Base-by-base conservation (phyloP, 257 asterid genomes). In the Jacaranda copaia region DNA sequence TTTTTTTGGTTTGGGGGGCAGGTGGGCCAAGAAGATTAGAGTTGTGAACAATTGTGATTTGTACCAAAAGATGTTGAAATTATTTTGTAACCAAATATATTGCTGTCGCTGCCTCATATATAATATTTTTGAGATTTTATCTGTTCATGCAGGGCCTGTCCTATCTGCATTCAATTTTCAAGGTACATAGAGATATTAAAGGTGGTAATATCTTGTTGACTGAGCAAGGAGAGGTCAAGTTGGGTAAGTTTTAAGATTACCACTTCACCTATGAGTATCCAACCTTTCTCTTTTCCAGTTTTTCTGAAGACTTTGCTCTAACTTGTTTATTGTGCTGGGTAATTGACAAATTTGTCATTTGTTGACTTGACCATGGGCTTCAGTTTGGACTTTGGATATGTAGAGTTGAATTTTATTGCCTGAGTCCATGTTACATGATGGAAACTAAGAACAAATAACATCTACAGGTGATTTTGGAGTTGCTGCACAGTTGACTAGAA, bases 401-500 rank as follows among this genome's bases (percentile, higher is more conserved):
- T 32, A 8, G 56, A 52, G 43, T 35, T 68, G 63, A 53, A 78
- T 74, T 58, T 58, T 73, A 53, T 56, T 56, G 48, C 36, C 61
- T 8, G 43, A 78, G 70, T 52, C 76, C 62, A 52, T 77, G 63
- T 42, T 39, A 59, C 20, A 49, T 49, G 16, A 69, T 58, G 60
- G 65, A 64, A 73, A 75, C 61, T 77, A 74, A 66, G 52, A 73
- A 75, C 59, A 46, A 72, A 16, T 51, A 73, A 77, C 14, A 73
- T 63, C 78, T 81, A 57, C 94, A 95, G 98, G 98, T 90, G 99
- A 96, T 85, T 96, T 96, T 87, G 99, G 97, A 60, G 99, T 96
- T 85, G 99, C 99, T 86, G 97, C 98, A 15, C 99, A 96, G 87
- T 86, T 96, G 82, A 93, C 99, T 76, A 91, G 98, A 87, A 96